phyloP scores from a whole-genome alignment of 2,329 filamentous ascomycete species.

The Penicillium hordei region DNA sequence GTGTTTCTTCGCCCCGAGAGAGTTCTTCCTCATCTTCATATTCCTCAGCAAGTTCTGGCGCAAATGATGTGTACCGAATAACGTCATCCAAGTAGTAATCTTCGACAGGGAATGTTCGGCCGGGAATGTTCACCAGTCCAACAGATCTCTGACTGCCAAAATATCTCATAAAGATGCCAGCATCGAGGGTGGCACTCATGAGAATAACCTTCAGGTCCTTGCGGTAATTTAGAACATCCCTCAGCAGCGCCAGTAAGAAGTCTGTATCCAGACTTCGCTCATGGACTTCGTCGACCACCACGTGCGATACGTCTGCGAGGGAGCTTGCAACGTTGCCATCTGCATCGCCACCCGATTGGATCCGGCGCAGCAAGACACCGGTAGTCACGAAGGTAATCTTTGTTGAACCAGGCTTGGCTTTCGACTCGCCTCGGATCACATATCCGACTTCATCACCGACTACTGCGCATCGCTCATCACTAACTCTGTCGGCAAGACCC shows the following conservation, averaged over 20 bases:
- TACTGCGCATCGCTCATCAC: conserved; percentile 78
- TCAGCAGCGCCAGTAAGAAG: conserved; percentile 82
- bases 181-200: conserved; percentile 96
- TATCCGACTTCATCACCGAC: conserved; percentile 91
- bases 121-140: conserved; percentile 80
- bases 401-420: conserved; percentile 66
- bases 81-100: conserved; percentile 91
- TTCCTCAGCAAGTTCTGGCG: conserved; percentile 38
- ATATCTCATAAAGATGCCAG: conserved; percentile 78
- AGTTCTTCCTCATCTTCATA: conserved; percentile 43
- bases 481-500: conserved; percentile 89
- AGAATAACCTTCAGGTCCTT: conserved; percentile 84
- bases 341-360: conserved; percentile 85
- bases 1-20: conserved; percentile 46
- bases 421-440: conserved; percentile 85
- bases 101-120: conserved; percentile 83
- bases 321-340: conserved; percentile 78
- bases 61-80: conserved; percentile 74
- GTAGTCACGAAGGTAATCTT: conserved; percentile 96
- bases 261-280: conserved; percentile 94
- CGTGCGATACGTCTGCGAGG: conserved; percentile 85
- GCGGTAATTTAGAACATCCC: conserved; percentile 72
- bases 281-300: conserved; percentile 96
- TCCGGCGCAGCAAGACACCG: conserved; percentile 80
- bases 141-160: conserved; percentile 72